Evolutionary conservation across 257 asterid species (phyloP).

Genomic region (Mitragyna speciosa): DNA sequence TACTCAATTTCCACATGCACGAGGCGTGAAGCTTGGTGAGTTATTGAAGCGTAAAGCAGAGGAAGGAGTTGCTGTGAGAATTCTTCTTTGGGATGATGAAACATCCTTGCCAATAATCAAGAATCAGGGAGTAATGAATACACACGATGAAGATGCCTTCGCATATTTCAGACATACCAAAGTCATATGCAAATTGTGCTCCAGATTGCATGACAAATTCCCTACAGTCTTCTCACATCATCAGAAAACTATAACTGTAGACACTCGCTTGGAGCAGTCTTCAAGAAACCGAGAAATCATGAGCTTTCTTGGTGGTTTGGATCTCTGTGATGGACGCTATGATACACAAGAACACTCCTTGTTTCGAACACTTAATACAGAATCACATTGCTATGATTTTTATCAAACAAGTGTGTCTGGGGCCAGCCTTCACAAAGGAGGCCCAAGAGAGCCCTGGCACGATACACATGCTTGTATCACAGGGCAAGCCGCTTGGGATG

Average conservation of each 20-base stretch:
- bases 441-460: constrained; percentile 97
- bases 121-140: constrained; percentile 83
- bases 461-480: constrained; percentile 74
- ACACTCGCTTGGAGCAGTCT: constrained; percentile 40
- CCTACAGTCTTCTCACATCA: constrained; percentile 86
- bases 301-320: constrained; percentile 82
- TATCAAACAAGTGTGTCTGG: constrained; percentile 81
- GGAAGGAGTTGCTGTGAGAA: constrained; percentile 80
- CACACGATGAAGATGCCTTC: constrained; percentile 71
- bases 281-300: constrained; percentile 62
- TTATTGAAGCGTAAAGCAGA: constrained; percentile 71
- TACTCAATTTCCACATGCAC: constrained; percentile 65
- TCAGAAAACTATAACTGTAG: constrained; percentile 68
- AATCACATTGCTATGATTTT: constrained; percentile 73
- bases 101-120: constrained; percentile 75
- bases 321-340: constrained; percentile 88
- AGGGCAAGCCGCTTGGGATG: constrained; percentile 73
- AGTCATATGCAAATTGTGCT: constrained; percentile 66
- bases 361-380: constrained; percentile 67
- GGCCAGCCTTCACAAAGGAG: constrained; percentile 81
- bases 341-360: constrained; percentile 82
- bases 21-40: constrained; percentile 82
- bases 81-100: constrained; percentile 85
- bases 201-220: constrained; percentile 66
- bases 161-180: constrained; percentile 75